Conservation (phyloP, 1,139 yeast species). For the Blastobotrys persicus region DNA sequence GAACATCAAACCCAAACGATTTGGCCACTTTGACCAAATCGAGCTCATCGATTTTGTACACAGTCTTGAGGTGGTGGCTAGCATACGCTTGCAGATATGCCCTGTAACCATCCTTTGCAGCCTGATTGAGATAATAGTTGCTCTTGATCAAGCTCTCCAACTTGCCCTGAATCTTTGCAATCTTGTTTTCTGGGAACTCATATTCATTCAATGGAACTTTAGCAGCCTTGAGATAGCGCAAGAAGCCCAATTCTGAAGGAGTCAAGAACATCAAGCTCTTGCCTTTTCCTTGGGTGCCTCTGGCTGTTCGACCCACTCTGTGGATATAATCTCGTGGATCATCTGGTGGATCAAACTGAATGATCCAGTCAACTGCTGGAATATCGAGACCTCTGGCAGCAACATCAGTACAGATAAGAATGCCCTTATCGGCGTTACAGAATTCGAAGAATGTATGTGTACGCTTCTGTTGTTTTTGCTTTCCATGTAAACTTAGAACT, state of each 20-base stretch:
- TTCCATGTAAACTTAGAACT: constrained; percentile 93
- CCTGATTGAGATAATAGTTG: constrained; percentile 89
- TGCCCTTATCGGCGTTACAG: constrained; percentile 94
- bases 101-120: constrained; percentile 96
- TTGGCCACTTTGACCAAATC: constrained; percentile 94
- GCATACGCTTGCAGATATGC: constrained; percentile 96
- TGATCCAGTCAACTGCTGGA: constrained; percentile 96
- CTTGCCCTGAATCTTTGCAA: constrained; percentile 94
- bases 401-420: constrained; percentile 90
- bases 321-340: constrained; percentile 98
- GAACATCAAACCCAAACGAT: constrained; percentile 90
- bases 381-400: constrained; percentile 98
- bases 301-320: constrained; percentile 97
- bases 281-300: constrained; percentile 91
- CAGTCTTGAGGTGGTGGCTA: constrained; percentile 92
- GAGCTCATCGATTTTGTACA: constrained; percentile 90
- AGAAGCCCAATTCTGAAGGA: constrained; percentile 90
- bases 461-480: constrained; percentile 97
- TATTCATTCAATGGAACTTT: constrained; percentile 96
- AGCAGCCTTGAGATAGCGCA: constrained; percentile 92
- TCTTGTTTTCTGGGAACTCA: constrained; percentile 90
- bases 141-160: constrained; percentile 86
- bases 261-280: constrained; percentile 91
- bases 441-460: constrained; percentile 97
- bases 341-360: constrained; percentile 98